Base-by-base conservation (phyloP, 2,329 filamentous ascomycete species). In the Biscogniauxia sp. region DNA sequence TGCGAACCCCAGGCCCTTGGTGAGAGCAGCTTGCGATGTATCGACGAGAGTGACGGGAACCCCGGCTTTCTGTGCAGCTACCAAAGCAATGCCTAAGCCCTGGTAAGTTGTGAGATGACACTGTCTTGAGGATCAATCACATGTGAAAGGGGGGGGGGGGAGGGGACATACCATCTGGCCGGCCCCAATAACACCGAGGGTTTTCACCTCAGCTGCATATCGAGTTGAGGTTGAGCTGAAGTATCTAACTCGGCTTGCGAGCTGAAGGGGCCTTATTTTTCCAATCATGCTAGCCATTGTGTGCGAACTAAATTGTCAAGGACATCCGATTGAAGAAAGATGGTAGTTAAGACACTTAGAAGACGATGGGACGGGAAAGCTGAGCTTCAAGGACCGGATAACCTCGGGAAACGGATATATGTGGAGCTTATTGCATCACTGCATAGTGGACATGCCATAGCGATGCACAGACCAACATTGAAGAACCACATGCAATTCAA, bases 41-140 rank as follows among this genome's bases (percentile, higher is more conserved):
- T 99, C 95, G 62, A 99, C 85, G 50, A 99, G 76, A 11, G 86
- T 93, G 13, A 99, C 94, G 2, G 92, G 90, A 0, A 99, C 85
- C 62, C 87, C 82, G 51, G 94, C 94, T 74, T 82, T 93, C 67
- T 92, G 88, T 51, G 94, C 92, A 55, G 94, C 95, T 53, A 99
- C 94, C 17, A 99, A 86, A 55, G 95, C 95, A 75, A 99, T 99
- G 61, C 95, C 95, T 52, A 99, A 81, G 61, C 95, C 95, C 94
- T 98, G 69, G 41, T 32, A 55, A 53, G 32, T 2, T 62, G 59
- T 68, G 61, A 73, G 73, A 73, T 62, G 32, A 56, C 45, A 57
- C 61, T 57, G 57, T 65, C 58, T 54, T 53, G 57, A 49, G 41
- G 49, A 3, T 52, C 23, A 57, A 53, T 78, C 73, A 76, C 76